Base-by-base conservation (phyloP, 805 yeast genomes). In the Cyberlindnera veronae region DNA sequence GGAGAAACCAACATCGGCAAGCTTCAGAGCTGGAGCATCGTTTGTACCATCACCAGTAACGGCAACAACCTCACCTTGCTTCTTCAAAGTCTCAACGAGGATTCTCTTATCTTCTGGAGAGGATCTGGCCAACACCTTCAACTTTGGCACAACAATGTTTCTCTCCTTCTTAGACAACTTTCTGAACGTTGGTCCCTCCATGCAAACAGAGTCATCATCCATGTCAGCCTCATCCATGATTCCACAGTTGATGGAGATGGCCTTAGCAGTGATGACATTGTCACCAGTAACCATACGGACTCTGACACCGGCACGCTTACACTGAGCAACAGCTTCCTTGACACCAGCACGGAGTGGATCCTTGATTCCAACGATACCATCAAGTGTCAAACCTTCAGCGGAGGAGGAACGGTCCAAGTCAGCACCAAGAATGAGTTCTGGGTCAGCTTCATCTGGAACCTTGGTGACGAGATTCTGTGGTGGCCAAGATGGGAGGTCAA, bases 1-100 rank as follows among this genome's bases (percentile, higher is more conserved):
- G 3, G 98, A 86, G 59, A 93, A 91, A 2, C 99, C 99, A 43
- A 93, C 95, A 66, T 93, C 98, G 0, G 99, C 99, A 44, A 90
- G 71, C 58, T 91, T 88, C 57, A 93, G 74, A 3, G 99, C 98
- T 13, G 97, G 97, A 0, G 98, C 99, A 72, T 93, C 99, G 62
- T 93, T 93, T 8, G 98, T 91, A 64, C 99, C 99, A 62, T 93
- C 99, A 59, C 99, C 99, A 28, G 99, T 93, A 26, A 91, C 98
- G 1, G 99, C 99, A 36, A 93, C 99, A 26, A 91, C 95, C 57
- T 93, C 97, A 18, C 95, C 95, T 57, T 79, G 71, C 27, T 72
- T 69, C 55, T 83, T 81, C 53, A 93, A 69, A 11, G 89, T 80
- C 47, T 83, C 85, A 26, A 95, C 99, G 32, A 93, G 71, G 21